Base-by-base conservation (phyloP, 257 asterid genomes). In the Penstemon eatonii region DNA sequence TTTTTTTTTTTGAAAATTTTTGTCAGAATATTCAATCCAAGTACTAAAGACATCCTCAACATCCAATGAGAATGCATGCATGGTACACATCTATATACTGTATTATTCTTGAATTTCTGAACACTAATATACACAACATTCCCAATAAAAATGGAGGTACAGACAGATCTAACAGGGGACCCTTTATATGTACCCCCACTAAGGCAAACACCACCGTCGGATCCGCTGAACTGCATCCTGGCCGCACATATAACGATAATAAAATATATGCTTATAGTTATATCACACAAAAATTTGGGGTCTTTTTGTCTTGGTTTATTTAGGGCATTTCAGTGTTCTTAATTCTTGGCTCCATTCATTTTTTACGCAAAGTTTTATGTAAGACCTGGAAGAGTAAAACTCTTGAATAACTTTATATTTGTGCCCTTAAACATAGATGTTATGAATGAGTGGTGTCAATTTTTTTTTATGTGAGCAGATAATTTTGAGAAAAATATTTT, bases 111-210 rank as follows among this genome's bases (percentile, higher is more conserved):
- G 52, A 43, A 60, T 10, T 39, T 8, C 3, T 55, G 46, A 43
- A 44, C 9, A 38, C 6, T 3, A 57, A 57, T 2, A 57, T 33
- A 13, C 12, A 8, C 45, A 18, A 68, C 10, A 51, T 45, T 56
- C 66, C 67, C 75, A 60, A 40, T 25, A 25, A 62, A 68, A 73
- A 15, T 71, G 78, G 76, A 25, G 33, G 33, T 25, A 25, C 2
- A 25, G 83, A 82, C 88, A 78, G 74, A 84, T 84, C 79, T 70
- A 53, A 60, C 0, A 58, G 63, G 56, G 78, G 84, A 66, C 81
- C 83, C 68, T 0, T 37, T 33, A 4, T 39, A 12, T 60, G 52
- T 64, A 63, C 43, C 57, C 81, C 68, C 64, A 42, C 41, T 25
- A 68, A 72, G 56, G 70, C 53, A 52, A 60, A 3, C 43, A 13